Conservation (phyloP, 1,139 yeast species). For the Entelexis sorbosivorans region DNA sequence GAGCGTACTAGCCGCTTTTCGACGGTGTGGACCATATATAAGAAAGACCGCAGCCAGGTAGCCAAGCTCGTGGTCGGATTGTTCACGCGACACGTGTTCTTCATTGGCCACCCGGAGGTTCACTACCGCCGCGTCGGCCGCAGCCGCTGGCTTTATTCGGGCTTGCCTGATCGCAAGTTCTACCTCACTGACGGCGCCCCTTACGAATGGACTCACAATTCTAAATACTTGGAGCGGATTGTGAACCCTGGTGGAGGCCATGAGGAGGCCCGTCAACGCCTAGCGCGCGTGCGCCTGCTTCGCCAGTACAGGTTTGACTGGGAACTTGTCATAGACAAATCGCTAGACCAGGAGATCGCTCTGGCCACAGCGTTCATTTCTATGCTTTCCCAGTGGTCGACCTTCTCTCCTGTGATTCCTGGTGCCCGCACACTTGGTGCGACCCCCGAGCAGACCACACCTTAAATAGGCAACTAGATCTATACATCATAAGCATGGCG, state of each 20-base stretch:
- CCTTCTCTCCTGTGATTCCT: conserved; percentile 28
- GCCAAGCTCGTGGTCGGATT: conserved; percentile 45
- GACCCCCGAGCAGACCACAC: not conserved
- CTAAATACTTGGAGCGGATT: conserved; percentile 43
- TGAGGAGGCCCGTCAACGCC: conserved; percentile 44
- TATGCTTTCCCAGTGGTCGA: conserved; percentile 58
- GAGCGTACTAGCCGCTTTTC: conserved; percentile 43
- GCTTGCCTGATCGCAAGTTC: conserved; percentile 29
- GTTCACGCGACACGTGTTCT: conserved; percentile 39
- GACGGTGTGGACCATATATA: conserved; percentile 44
- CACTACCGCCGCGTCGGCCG: conserved; percentile 36
- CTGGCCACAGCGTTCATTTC: conserved; percentile 48
- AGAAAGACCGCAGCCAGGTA: conserved; percentile 38
- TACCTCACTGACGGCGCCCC: conserved; percentile 44
- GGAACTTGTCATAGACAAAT: conserved; percentile 43
- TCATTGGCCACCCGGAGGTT: conserved; percentile 40
- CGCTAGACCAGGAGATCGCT: conserved; percentile 43
- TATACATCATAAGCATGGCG: not conserved
- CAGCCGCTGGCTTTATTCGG: conserved; percentile 10
- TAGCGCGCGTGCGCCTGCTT: conserved; percentile 47
- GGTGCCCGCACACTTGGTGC: conserved; percentile 11
- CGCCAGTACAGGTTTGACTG: conserved; percentile 50
- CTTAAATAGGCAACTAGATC: not conserved
- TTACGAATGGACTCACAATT: conserved; percentile 45
- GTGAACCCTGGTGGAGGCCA: conserved; percentile 45